These are phyloP conservation scores for Selaginella moellendorffii DNA, from an alignment of 75 land plant species.

Conservation along the genomic window DNA sequence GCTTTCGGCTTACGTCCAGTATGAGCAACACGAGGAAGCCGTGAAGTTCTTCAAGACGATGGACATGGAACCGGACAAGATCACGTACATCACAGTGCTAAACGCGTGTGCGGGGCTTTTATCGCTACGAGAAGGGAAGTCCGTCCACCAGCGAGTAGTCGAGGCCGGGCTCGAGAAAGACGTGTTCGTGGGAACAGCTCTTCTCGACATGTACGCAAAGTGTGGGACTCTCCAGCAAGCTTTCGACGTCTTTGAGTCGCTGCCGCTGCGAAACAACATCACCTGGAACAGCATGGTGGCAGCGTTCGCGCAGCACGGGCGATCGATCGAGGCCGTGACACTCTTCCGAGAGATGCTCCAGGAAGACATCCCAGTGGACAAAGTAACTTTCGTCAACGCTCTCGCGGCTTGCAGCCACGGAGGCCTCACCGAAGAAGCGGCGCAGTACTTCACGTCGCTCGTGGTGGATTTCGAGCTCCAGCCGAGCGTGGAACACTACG, in stretches of 20 bases:
- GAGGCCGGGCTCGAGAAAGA: constrained; percentile 20
- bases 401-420: no score
- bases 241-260: constrained; percentile 25
- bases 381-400: no score
- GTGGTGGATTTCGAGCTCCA: no score
- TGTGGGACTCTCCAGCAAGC: constrained; percentile 41
- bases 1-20: constrained; percentile 28
- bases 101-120: constrained; percentile 32
- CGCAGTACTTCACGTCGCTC: no score
- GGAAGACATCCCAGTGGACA: no score
- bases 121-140: constrained; percentile 20
- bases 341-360: no score
- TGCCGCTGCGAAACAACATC: constrained; percentile 23
- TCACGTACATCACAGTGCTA: constrained; percentile 31
- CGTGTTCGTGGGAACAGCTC: constrained; percentile 33
- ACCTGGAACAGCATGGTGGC: constrained; percentile 48
- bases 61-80: constrained; percentile 27
- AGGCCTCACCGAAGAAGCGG: no score
- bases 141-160: constrained; percentile 29
- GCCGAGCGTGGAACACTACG: no score
- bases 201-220: constrained; percentile 53
- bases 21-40: constrained; percentile 27
- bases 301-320: constrained; percentile 34
- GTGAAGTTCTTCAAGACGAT: constrained; percentile 24
- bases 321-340: constrained; percentile 1